Conservation (phyloP, 768 basidiomycete genomes). For the Suillus ampliporus region DNA sequence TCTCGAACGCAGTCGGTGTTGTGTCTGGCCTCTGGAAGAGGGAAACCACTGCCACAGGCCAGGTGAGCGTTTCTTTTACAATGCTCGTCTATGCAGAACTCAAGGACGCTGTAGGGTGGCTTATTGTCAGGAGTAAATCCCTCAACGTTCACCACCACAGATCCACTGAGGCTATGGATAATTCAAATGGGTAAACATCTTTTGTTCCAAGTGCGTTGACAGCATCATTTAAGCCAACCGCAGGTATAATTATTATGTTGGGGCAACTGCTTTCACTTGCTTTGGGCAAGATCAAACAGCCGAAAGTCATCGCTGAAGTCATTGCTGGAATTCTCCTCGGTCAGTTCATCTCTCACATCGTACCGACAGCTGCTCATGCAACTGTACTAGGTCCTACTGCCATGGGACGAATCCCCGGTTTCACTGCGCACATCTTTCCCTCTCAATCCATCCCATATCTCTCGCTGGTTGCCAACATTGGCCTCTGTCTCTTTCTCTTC, state of each 20-base stretch:
- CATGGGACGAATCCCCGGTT: conserved; percentile 85
- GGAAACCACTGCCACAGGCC: not conserved
- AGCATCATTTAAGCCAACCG: not conserved
- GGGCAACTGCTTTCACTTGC: conserved; percentile 76
- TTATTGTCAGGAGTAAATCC: conserved; percentile 80
- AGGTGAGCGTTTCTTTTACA: not conserved
- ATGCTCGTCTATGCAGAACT: not conserved
- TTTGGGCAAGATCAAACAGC: conserved; percentile 80
- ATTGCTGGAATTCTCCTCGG: conserved; percentile 91
- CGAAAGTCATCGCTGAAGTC: conserved; percentile 84
- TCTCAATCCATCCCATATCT: conserved; percentile 71
- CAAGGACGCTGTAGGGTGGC: conserved; percentile 57
- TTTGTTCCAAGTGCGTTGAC: conserved; percentile 12
- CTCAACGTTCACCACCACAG: conserved; percentile 60
- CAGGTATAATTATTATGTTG: conserved; percentile 83
- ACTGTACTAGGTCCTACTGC: conserved; percentile 51
- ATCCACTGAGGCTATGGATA: conserved; percentile 81
- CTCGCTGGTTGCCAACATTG: conserved; percentile 88
- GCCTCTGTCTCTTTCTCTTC: conserved; percentile 88
- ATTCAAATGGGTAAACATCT: conserved; percentile 70
- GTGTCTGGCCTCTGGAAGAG: conserved; percentile 1
- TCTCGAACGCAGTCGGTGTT: not conserved
- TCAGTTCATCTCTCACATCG: conserved; percentile 25
- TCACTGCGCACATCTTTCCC: conserved; percentile 88
- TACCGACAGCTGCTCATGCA: conserved; percentile 45